These are phyloP conservation scores for Musa acuminata DNA, from an alignment of 176 grass and related monocot species.

Conservation along the genomic window DNA sequence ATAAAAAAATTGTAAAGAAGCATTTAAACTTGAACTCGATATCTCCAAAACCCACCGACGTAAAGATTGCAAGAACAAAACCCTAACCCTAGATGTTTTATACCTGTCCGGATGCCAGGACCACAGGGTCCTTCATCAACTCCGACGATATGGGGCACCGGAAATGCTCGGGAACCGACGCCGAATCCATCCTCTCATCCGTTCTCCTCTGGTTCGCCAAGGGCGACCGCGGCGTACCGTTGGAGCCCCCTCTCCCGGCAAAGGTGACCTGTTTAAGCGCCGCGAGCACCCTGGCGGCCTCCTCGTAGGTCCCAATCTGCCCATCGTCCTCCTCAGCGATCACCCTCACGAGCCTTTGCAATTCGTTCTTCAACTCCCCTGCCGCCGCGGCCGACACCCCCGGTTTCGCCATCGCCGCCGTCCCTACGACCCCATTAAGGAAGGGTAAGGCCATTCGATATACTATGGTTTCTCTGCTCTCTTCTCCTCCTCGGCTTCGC, in stretches of 20 bases:
- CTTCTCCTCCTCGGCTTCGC: not conserved
- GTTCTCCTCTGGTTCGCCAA: not conserved
- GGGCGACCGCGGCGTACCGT: not conserved
- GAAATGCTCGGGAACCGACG: constrained; percentile 3
- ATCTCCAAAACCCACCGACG: not conserved
- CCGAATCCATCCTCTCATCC: not conserved
- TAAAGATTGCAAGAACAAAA: not conserved
- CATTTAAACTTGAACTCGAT: not conserved
- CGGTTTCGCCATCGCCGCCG: not conserved
- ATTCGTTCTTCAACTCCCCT: not conserved
- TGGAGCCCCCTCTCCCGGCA: not conserved
- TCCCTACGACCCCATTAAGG: not conserved
- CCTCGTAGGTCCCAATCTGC: not conserved
- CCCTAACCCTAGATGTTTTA: not conserved
- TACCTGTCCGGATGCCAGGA: constrained; percentile 3
- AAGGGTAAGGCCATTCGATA: not conserved
- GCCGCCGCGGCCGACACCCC: not conserved
- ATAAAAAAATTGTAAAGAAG: not conserved
- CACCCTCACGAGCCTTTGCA: not conserved
- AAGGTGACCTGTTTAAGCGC: not conserved
- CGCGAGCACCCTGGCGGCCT: not conserved
- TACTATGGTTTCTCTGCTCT: not conserved
- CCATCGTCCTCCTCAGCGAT: not conserved
- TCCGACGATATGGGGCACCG: constrained; percentile 7
- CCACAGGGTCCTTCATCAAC: constrained; percentile 7